Base-by-base conservation (phyloP, 768 basidiomycete genomes). In the Agaricus sinodeliciosus region DNA sequence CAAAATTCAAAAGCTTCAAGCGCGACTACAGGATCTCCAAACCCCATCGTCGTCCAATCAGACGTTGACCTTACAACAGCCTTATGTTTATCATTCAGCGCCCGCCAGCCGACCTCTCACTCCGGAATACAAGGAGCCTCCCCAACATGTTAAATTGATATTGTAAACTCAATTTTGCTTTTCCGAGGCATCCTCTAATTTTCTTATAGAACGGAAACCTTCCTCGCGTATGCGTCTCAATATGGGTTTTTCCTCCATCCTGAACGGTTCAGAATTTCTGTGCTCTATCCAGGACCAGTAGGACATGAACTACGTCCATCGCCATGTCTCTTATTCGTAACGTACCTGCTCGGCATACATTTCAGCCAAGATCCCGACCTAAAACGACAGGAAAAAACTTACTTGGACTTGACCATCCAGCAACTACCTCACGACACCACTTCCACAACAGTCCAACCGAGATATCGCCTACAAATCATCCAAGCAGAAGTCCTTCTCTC, bases 211-310 rank as follows among this genome's bases (percentile, higher is more conserved):
- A 53, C 72, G 40, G 62, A 67, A 40, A 58, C 37, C 2, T 78
- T 87, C 60, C 59, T 80, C 3, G 68, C 72, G n/a, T 69, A 78
- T 56, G 70, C 74, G 0, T 66, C 70, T 9, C 74, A 79, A 45
- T 65, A 82, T 39, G 81, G 80, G 0, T 78, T 86, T 53, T 87
- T 85, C 63, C 69, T 87, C 31, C 65, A 81, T 56, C 42, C 67
- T 3, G 57, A 65, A 4, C 74, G 80, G 3, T 79, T 86, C 51
- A 68, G 70, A 4, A 61, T 69, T 37, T 67, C 62, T 37, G 67
- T 62, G 19, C 60, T 72, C 7, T 64, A 69, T 9, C 57, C 64
- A 13, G 57, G 67, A 31, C 63, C 65, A 12, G 55, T 54, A 22
- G 66, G 72, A 58, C 50, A 72, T 72, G 58, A 50, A 7, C 56